phyloP scores from a whole-genome alignment of 2,329 filamentous ascomycete genomes.

The Sarocladium strictum region DNA sequence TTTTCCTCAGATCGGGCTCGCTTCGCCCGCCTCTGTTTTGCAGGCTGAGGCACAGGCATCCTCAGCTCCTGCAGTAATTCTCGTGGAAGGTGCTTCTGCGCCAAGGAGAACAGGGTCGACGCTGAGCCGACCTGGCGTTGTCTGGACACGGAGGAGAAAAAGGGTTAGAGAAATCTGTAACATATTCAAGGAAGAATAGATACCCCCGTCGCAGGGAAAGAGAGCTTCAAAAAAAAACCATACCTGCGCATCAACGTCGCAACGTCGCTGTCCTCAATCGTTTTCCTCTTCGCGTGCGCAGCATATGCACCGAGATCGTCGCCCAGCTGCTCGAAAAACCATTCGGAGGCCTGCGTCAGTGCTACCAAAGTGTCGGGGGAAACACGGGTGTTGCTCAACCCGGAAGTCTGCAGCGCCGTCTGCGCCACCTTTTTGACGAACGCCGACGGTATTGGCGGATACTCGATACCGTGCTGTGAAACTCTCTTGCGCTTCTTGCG shows the following conservation, averaged over 20 bases:
- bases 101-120: slow-evolving; percentile 78
- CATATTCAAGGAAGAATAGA: slow-evolving; percentile 13
- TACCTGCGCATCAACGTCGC: slow-evolving; percentile 79
- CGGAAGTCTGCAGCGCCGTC: slow-evolving; percentile 62
- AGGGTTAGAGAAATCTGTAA: slow-evolving; percentile 15
- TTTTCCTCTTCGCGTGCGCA: slow-evolving; percentile 74
- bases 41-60: slow-evolving; percentile 54
- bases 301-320: slow-evolving; percentile 77
- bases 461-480: slow-evolving; percentile 68
- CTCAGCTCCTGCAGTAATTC: slow-evolving; percentile 79
- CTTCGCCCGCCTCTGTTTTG: slow-evolving; percentile 38
- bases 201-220: slow-evolving; percentile 13
- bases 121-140: slow-evolving; percentile 69
- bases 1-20: slow-evolving; percentile 24
- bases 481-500: slow-evolving; percentile 36
- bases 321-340: slow-evolving; percentile 85
- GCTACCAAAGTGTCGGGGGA: slow-evolving; percentile 67
- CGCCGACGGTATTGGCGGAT: slow-evolving; percentile 65
- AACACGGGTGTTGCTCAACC: slow-evolving; percentile 61
- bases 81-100: slow-evolving; percentile 72
- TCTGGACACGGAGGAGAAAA: slow-evolving; percentile 38
- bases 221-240: slow-evolving; percentile 23
- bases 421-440: slow-evolving; percentile 71
- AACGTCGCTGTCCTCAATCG: slow-evolving; percentile 80
- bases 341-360: slow-evolving; percentile 76